Evolutionary conservation across 768 basidiomycete species (phyloP), one percentile per base, ranked within the genome.

Genomic region (Lactarius pseudohatsudake): DNA sequence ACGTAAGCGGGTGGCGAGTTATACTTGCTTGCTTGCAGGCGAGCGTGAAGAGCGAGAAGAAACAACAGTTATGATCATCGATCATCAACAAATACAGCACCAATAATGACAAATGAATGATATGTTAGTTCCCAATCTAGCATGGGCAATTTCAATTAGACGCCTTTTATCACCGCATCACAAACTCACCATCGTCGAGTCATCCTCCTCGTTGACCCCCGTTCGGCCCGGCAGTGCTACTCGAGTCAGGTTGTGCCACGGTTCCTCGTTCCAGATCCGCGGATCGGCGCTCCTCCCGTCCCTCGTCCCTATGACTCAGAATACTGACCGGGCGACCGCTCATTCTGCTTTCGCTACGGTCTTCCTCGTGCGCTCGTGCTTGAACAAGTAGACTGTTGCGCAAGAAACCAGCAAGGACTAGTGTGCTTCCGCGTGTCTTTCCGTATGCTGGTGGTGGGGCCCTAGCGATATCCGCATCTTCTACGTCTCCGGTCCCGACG

Each of bases 381-480:
- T 74, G 66, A 60, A 32, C 57, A 15, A 67, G 63, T 53, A 69
- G 53, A 36, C 69, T 67, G 64, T 62, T 57, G 38, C 69, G 64
- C 58, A 88, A 72, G 74, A 80, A 82, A 6, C 86, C 85, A 0
- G 81, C 72, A 22, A 89, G 78, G 54, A 90, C 72, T 54, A 90
- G 78, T 22, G 81, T 87, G 76, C 86, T 89, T 41, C 87, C 88
- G 57, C 89, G 82, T 22, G 87, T 88, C 70, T 89, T 82, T 28
- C 90, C 89, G 73, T 91, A 91, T n/a, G 87, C 87, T 11, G 90
- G 90, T 8, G 90, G 90, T 1, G 90, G 89, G 4, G 85, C 81
- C 22, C 79, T 81, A 3, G 88, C 89, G 64, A 90, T 91, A 43
- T 82, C 74, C 72, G 84, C 79, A 74, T 90, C 89, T 70, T 91